Percentiles rank a stretch among this genome's conserved stretches.
Conservation (phyloP, 2,329 filamentous ascomycete species). For the Scytalidium lignicola region DNA sequence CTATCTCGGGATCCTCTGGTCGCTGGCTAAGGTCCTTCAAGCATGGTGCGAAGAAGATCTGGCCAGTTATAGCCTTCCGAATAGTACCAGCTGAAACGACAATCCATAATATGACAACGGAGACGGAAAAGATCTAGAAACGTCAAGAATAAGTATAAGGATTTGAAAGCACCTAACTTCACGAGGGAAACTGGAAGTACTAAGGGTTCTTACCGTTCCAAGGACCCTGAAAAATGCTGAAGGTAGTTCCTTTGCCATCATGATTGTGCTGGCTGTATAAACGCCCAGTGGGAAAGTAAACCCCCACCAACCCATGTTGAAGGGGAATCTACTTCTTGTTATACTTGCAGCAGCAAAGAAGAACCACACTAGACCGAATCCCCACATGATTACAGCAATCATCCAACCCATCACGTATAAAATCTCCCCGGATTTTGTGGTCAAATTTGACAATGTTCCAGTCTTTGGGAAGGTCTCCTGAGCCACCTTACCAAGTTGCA, state of each 20-base stretch:
- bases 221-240: slow-evolving; percentile 51
- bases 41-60: slow-evolving; percentile 51
- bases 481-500: slow-evolving; percentile 10
- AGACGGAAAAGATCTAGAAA: slow-evolving; percentile 40
- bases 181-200: slow-evolving; percentile 27
- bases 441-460: slow-evolving; percentile 22
- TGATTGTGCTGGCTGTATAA: slow-evolving; percentile 43
- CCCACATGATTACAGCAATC: slow-evolving; percentile 50
- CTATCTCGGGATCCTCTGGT: too few relatives aligned
- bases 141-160: neutral
- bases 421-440: slow-evolving; percentile 48
- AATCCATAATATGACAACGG: slow-evolving; percentile 50
- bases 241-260: slow-evolving; percentile 45
- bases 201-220: slow-evolving; percentile 38
- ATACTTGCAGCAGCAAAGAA: slow-evolving; percentile 48
- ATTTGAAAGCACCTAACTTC: too few relatives aligned
- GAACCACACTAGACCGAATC: slow-evolving; percentile 49
- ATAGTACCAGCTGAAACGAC: slow-evolving; percentile 46
- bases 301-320: slow-evolving; percentile 61
- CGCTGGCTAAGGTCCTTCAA: slow-evolving; percentile 29
- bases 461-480: slow-evolving; percentile 8
- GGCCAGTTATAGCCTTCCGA: slow-evolving; percentile 40
- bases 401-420: slow-evolving; percentile 55
- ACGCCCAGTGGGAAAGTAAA: slow-evolving; percentile 57
- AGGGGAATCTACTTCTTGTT: slow-evolving; percentile 42